Conservation (phyloP, 495 filamentous ascomycete genomes). For the Aspergillus nanangensis region DNA sequence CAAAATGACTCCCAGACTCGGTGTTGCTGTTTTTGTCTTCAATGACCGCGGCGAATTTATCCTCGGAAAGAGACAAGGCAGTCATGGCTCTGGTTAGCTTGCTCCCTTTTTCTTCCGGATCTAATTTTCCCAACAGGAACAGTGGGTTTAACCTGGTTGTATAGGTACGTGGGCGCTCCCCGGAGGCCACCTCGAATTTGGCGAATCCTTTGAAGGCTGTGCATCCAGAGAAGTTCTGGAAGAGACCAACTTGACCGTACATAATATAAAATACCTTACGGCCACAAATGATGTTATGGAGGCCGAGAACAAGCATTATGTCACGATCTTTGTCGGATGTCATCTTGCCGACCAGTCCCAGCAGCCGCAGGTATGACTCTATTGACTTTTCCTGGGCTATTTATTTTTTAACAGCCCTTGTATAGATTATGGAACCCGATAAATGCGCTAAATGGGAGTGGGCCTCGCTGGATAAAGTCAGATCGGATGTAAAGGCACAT, state of each 20-base stretch:
- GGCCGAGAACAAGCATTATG: conserved; percentile 15
- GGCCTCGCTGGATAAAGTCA: conserved; percentile 11
- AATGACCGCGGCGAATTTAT: conserved; percentile 27
- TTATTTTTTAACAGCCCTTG: too few relatives aligned
- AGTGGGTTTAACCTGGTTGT: too few relatives aligned
- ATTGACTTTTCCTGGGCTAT: too few relatives aligned
- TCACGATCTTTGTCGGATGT: conserved; percentile 11
- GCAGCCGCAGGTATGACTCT: conserved; percentile 6
- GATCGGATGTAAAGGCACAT: background rate
- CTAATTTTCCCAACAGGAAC: too few relatives aligned
- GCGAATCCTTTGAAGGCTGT: conserved; percentile 12
- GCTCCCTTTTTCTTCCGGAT: background rate
- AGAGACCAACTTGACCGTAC: conserved; percentile 10
- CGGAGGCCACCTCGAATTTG: conserved; percentile 15
- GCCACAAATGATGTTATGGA: conserved; percentile 15
- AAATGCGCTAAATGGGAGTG: conserved; percentile 16
- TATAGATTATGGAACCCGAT: conserved; percentile 10
- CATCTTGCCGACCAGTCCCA: background rate
- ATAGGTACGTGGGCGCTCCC: conserved; percentile 19
- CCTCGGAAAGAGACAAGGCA: conserved; percentile 30
- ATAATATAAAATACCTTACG: conserved; percentile 5
- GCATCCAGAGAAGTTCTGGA: conserved; percentile 11
- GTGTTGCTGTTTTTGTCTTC: conserved; percentile 29
- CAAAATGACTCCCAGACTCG: conserved; percentile 22
- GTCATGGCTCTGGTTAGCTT: conserved; percentile 30